Conservation (phyloP, 139 green algal genomes). For the Asterochloris sp. region DNA sequence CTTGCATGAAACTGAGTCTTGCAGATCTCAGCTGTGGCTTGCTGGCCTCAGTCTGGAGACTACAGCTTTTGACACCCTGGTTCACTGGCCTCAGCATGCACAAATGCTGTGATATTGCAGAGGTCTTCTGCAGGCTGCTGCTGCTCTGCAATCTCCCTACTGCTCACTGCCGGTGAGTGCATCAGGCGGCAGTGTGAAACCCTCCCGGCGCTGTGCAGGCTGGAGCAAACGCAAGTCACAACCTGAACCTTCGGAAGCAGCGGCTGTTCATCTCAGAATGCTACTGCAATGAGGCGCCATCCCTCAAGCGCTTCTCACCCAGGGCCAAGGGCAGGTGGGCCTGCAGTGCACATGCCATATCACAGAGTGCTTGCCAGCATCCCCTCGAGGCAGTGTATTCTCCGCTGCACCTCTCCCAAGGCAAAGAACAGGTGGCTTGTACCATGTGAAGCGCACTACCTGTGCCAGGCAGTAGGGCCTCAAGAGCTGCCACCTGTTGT, state of each 20-base stretch:
- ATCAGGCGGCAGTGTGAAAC: not conserved
- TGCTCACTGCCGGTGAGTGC: not conserved
- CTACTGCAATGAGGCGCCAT: slow-evolving; percentile 74
- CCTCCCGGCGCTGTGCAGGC: slow-evolving; percentile 37
- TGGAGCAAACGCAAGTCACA: slow-evolving; percentile 95
- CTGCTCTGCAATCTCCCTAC: not conserved
- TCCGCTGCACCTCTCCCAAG: not conserved
- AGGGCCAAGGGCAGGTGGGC: slow-evolving; percentile 73
- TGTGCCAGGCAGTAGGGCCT: not conserved
- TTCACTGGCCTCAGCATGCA: not conserved
- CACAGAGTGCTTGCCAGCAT: not conserved
- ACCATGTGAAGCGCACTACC: not conserved
- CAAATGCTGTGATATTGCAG: not conserved
- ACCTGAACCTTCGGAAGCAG: slow-evolving; percentile 82
- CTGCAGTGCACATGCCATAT: not conserved
- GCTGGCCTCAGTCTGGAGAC: too few species aligned
- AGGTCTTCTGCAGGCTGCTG: not conserved
- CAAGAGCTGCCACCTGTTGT: not conserved
- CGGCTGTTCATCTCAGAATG: slow-evolving; percentile 80
- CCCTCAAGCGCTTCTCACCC: slow-evolving; percentile 76
- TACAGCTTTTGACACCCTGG: too few species aligned
- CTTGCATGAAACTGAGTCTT: too few species aligned
- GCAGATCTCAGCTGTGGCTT: too few species aligned
- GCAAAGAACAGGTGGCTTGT: not conserved
- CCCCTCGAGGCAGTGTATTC: not conserved